phyloP scores from a whole-genome alignment of 1,284 basidiomycete genomes.

The Irpex sp. region DNA sequence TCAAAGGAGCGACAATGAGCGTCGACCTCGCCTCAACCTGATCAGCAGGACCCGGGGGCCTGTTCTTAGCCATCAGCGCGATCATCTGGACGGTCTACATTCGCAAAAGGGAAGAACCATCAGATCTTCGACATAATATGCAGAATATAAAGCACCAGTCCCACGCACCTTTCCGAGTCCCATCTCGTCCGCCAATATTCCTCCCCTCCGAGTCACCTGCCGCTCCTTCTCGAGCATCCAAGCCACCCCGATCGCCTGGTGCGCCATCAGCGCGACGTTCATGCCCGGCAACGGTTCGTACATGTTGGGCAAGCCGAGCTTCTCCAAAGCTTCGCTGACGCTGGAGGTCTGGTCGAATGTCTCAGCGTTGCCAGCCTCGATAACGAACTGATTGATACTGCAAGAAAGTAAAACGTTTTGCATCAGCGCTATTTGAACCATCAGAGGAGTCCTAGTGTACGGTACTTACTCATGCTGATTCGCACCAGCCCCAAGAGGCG shows the following conservation, averaged over 20 bases:
- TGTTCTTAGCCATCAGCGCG: conserved; percentile 43
- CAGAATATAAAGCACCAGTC: no score
- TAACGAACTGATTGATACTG: conserved; percentile 51
- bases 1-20: conserved; percentile 51
- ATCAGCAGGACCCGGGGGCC: conserved; percentile 34
- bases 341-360: conserved; percentile 51
- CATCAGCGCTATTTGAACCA: neutral
- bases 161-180: conserved; percentile 46
- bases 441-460: no score
- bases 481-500: neutral
- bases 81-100: conserved; percentile 49
- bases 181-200: conserved; percentile 79
- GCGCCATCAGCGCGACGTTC: conserved; percentile 55
- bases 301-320: conserved; percentile 39
- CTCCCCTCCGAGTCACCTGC: conserved; percentile 40
- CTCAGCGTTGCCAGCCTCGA: conserved; percentile 53
- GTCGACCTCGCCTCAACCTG: conserved; percentile 37
- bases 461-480: neutral
- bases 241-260: conserved; percentile 62
- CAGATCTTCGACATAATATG: conserved; percentile 9
- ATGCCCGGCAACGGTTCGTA: conserved; percentile 46
- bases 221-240: conserved; percentile 63
- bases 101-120: neutral
- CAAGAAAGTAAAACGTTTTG: neutral
- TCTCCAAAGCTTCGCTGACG: conserved; percentile 45